phyloP scores from a whole-genome alignment of 1,284 basidiomycete species.

The Rhodotorula sp. region DNA sequence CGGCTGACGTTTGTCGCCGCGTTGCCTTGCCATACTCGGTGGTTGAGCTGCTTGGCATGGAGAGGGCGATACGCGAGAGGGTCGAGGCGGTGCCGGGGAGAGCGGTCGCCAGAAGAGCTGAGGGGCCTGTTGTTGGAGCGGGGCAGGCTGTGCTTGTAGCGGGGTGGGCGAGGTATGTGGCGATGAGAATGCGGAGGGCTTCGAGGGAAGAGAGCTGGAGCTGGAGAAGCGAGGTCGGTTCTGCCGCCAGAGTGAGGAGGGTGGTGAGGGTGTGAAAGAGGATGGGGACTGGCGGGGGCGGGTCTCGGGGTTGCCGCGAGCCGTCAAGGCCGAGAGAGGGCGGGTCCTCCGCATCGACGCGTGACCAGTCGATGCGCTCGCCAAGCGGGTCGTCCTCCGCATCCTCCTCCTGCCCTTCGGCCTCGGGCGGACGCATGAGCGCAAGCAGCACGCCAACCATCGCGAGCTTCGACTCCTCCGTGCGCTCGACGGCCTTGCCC shows the following conservation, averaged over 20 bases:
- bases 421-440: constrained; percentile 61
- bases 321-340: constrained; percentile 48
- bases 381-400: constrained; percentile 53
- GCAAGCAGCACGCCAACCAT: constrained; percentile 47
- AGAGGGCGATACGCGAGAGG: constrained; percentile 62
- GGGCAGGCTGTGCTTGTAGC: constrained; percentile 11
- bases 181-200: constrained; percentile 62
- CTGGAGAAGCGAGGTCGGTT: constrained; percentile 61
- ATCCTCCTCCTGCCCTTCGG: constrained; percentile 53
- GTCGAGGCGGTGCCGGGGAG: constrained; percentile 54
- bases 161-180: constrained; percentile 65
- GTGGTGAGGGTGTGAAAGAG: constrained; percentile 79
- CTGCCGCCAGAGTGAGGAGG: constrained; percentile 58
- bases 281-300: constrained; percentile 58
- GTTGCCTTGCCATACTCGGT: constrained; percentile 5
- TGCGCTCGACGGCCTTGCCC: constrained; percentile 58
- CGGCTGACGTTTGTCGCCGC: constrained; percentile 36
- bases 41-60: constrained; percentile 51
- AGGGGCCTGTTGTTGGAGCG: constrained; percentile 40
- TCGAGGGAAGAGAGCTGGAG: constrained; percentile 68
- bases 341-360: constrained; percentile 52
- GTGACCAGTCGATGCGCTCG: constrained; percentile 58
- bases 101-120: constrained; percentile 38
- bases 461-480: constrained; percentile 69
- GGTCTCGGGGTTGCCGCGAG: not conserved